Evolutionary conservation across 2,329 filamentous ascomycete species (phyloP).

Genomic region (Diaporthe nobilis): DNA sequence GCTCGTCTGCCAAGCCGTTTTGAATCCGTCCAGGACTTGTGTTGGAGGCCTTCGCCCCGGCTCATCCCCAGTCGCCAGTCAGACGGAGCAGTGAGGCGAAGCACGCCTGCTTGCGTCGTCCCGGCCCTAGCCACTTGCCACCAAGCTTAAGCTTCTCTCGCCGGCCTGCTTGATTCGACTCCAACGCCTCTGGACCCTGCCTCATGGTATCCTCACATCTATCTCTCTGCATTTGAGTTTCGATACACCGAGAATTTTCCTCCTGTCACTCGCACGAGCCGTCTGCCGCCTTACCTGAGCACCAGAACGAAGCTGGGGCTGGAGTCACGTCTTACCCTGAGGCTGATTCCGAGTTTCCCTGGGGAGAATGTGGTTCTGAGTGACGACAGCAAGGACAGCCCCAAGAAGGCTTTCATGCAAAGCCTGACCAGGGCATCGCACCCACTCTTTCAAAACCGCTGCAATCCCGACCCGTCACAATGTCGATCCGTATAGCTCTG

Average conservation of each 20-base stretch:
- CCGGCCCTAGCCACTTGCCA: slow-evolving; percentile 8
- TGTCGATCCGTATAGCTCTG: slow-evolving; percentile 78
- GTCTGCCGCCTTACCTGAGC: neutral
- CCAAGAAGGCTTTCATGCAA: slow-evolving; percentile 5
- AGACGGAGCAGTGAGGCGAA: slow-evolving; percentile 40
- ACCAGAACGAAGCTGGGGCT: neutral
- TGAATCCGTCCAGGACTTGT: neutral
- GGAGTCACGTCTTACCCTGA: neutral
- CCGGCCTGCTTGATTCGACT: neutral
- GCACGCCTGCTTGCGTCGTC: slow-evolving; percentile 33
- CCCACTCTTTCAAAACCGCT: neutral
- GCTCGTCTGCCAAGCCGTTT: neutral
- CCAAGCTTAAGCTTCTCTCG: slow-evolving; percentile 12
- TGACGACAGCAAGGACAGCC: slow-evolving; percentile 4
- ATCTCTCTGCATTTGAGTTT: neutral
- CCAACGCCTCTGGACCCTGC: neutral
- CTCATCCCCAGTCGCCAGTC: slow-evolving; percentile 10
- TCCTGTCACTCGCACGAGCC: neutral
- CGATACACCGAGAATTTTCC: too few relatives aligned
- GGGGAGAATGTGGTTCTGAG: slow-evolving; percentile 19
- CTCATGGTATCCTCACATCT: neutral
- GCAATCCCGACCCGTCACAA: slow-evolving; percentile 51
- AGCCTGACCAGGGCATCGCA: neutral
- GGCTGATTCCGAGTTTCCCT: neutral
- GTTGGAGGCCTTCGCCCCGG: slow-evolving; percentile 15